A percentile compares a stretch with the other conserved stretches of the same genome.
These are phyloP conservation scores for Candida ficus DNA, from an alignment of 805 yeast genomes.

Conservation along the genomic window DNA sequence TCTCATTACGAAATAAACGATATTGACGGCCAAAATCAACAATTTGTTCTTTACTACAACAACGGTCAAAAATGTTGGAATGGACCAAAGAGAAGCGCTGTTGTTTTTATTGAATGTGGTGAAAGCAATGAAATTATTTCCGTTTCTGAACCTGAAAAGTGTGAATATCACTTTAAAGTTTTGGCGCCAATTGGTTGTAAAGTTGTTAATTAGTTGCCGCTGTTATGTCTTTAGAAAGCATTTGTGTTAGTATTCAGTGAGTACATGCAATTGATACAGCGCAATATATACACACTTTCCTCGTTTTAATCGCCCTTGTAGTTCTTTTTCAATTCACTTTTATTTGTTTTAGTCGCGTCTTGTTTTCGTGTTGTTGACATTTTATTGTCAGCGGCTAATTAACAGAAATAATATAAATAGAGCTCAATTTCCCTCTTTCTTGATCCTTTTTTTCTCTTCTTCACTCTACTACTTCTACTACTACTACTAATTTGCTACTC, in stretches of 20 bases:
- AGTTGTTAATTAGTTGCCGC: not conserved
- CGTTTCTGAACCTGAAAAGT: slow-evolving; percentile 85
- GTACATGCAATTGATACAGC: no score
- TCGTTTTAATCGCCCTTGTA: no score
- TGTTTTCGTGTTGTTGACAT: no score
- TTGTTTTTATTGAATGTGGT: slow-evolving; percentile 65
- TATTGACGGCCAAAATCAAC: slow-evolving; percentile 27
- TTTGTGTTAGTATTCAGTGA: no score
- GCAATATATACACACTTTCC: no score
- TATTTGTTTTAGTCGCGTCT: no score
- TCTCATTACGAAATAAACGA: slow-evolving; percentile 25
- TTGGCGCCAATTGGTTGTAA: slow-evolving; percentile 39
- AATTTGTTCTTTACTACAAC: slow-evolving; percentile 36
- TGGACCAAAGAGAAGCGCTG: slow-evolving; percentile 79
- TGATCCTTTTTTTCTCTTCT: not conserved
- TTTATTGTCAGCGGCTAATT: not conserved
- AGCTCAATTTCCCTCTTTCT: not conserved
- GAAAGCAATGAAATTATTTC: slow-evolving; percentile 44
- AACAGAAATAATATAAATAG: not conserved
- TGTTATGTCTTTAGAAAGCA: no score
- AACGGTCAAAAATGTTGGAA: slow-evolving; percentile 88
- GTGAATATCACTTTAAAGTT: slow-evolving; percentile 60
- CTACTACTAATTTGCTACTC: not conserved
- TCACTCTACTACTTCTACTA: not conserved
- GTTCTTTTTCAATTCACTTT: no score